A percentile compares a stretch with the other conserved stretches of the same genome.
phyloP scores from a whole-genome alignment of 495 filamentous ascomycete species.

The Tetracladium marchalianum region DNA sequence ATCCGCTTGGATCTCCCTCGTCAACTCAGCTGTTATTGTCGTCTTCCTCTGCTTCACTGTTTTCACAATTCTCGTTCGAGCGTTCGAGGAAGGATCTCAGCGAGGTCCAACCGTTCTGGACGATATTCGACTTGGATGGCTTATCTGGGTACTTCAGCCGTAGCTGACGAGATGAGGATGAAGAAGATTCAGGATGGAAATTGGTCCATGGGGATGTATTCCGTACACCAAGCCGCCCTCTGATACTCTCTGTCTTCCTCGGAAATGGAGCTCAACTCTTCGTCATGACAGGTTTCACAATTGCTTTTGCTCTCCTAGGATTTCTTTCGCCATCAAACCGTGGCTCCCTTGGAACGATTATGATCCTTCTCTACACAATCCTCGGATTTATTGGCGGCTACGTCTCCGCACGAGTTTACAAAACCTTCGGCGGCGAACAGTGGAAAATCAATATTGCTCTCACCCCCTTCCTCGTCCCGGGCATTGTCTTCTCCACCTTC shows the following conservation, averaged over 20 bases:
- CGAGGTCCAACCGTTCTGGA: constrained; percentile 91
- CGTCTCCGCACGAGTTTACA: constrained; percentile 80
- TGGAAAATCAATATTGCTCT: constrained; percentile 92
- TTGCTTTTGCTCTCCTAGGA: constrained; percentile 85
- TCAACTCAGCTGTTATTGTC: constrained; percentile 90
- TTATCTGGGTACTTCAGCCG: constrained; percentile 46
- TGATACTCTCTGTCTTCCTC: constrained; percentile 78
- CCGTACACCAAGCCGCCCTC: constrained; percentile 69
- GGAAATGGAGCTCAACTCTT: constrained; percentile 95
- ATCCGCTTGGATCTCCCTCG: constrained; percentile 98
- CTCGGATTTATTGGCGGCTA: constrained; percentile 93
- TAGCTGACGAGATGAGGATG: constrained; percentile 69
- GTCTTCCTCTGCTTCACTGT: constrained; percentile 87
- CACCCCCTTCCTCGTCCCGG: constrained; percentile 78
- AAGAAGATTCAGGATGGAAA: constrained; percentile 98
- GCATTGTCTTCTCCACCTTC: constrained; percentile 78
- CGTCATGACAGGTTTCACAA: constrained; percentile 93
- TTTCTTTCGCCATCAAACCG: constrained; percentile 93
- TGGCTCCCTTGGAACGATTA: constrained; percentile 82
- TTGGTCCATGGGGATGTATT: constrained; percentile 97
- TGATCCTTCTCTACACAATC: constrained; percentile 83
- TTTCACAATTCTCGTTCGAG: constrained; percentile 74
- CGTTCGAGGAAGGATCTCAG: constrained; percentile 89
- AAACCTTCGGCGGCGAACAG: constrained; percentile 77
- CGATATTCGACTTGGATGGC: constrained; percentile 74